Conservation (phyloP, 73 alveolate species). For the Paramecium octaurelia region DNA sequence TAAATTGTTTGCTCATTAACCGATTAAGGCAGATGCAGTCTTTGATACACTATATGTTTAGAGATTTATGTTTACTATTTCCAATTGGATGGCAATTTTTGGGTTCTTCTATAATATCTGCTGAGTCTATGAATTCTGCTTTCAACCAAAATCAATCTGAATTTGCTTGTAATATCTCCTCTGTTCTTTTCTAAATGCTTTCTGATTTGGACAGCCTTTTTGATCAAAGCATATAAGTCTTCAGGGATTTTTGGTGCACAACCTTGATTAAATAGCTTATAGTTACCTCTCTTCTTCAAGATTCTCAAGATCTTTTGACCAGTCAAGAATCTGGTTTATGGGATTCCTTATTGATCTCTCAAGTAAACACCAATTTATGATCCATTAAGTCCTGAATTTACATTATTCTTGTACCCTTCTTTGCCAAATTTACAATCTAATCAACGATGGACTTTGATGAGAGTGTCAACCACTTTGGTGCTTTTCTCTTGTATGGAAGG, state of each 20-base stretch:
- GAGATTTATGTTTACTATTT: constrained; percentile 65
- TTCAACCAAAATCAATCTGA: constrained; percentile 95
- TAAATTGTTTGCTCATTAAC: constrained; percentile 22
- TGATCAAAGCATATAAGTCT: constrained; percentile 96
- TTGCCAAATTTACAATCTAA: constrained; percentile 54
- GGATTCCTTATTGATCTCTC: constrained; percentile 62
- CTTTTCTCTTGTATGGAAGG: constrained; percentile 63
- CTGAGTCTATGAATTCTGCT: constrained; percentile 98
- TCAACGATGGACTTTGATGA: constrained; percentile 60
- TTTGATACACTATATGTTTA: constrained; percentile 23
- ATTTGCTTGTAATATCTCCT: constrained; percentile 95
- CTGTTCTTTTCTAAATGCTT: constrained; percentile 97
- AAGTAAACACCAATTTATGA: constrained; percentile 62
- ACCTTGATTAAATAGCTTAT: constrained; percentile 48
- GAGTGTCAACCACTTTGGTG: constrained; percentile 64
- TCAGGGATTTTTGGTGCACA: constrained; percentile 98
- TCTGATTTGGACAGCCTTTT: constrained; percentile 97
- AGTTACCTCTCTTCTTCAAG: constrained; percentile 55
- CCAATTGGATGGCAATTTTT: constrained; percentile 96
- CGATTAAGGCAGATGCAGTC: constrained; percentile 48
- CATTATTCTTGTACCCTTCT: constrained; percentile 47
- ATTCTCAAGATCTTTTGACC: constrained; percentile 64
- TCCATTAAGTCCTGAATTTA: constrained; percentile 47
- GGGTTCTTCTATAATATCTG: constrained; percentile 94
- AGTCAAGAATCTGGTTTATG: constrained; percentile 59